Conservation (phyloP, 148 eudicot species). For the Silene conica region DNA sequence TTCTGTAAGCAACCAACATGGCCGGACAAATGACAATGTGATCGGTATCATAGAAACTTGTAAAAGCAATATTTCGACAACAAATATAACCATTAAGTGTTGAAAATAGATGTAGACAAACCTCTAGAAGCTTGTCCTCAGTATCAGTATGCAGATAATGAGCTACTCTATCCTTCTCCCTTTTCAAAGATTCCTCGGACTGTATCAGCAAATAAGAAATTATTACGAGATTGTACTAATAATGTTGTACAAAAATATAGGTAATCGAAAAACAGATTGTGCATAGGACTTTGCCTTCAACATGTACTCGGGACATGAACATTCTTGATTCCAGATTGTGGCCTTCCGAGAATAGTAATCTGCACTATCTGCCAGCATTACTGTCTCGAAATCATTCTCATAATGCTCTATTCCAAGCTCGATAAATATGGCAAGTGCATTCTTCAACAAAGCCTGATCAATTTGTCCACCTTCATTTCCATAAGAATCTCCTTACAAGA, state of each 20-base stretch:
- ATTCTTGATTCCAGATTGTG: conserved; percentile 57
- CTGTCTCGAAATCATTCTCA: conserved; percentile 53
- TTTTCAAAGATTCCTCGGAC: conserved; percentile 62
- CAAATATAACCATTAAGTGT: neutral
- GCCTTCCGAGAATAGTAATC: conserved; percentile 73
- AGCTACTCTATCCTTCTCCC: conserved; percentile 63
- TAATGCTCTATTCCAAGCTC: conserved; percentile 55
- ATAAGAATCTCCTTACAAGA: conserved; percentile 42
- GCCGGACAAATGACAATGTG: neutral
- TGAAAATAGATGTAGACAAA: too few relatives aligned
- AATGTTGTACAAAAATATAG: neutral
- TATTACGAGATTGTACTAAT: neutral
- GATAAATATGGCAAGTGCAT: conserved; percentile 51
- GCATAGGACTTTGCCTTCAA: conserved; percentile 38
- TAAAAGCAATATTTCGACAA: neutral
- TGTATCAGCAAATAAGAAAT: conserved; percentile 23
- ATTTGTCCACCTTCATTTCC: conserved; percentile 69
- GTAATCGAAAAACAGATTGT: neutral
- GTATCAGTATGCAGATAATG: conserved; percentile 62
- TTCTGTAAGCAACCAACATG: conserved; percentile 23
- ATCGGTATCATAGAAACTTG: too few relatives aligned
- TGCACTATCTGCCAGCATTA: conserved; percentile 47
- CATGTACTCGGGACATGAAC: conserved; percentile 79
- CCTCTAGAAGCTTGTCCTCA: conserved; percentile 70
- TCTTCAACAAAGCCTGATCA: conserved; percentile 63